These are phyloP conservation scores for Papiliotrema nemorosa DNA, from an alignment of 1,284 basidiomycete genomes.

Conservation along the genomic window DNA sequence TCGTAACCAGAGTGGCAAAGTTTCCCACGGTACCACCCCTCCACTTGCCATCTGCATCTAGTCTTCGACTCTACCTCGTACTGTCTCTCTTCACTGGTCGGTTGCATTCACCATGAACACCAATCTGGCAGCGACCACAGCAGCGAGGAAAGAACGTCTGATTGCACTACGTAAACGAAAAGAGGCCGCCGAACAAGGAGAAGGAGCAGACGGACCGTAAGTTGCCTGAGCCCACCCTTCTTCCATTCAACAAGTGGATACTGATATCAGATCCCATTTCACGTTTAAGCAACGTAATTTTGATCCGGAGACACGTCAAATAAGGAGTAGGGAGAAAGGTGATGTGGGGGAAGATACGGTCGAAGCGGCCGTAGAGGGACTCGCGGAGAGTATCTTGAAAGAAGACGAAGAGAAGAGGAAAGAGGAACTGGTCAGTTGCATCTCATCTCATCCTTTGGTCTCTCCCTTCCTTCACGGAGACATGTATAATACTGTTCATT, in stretches of 20 bases:
- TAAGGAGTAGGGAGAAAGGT: conserved; percentile 61
- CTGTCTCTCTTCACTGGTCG: no score
- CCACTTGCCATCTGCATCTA: no score
- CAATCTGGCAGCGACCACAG: conserved; percentile 77
- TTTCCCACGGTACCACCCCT: conserved; percentile 28
- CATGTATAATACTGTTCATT: not conserved
- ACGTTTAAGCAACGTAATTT: conserved; percentile 73
- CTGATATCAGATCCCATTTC: conserved; percentile 53
- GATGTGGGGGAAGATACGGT: conserved; percentile 70
- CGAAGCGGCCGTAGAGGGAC: conserved; percentile 75
- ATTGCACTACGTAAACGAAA: conserved; percentile 75
- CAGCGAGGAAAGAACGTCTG: conserved; percentile 80
- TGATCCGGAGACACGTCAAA: conserved; percentile 73
- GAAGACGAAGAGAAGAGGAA: conserved; percentile 79
- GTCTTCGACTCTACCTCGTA: no score
- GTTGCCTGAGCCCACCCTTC: conserved; percentile 5
- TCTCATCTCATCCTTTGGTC: not conserved
- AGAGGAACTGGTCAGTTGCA: conserved; percentile 75
- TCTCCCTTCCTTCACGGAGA: not conserved
- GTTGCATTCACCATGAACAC: no score
- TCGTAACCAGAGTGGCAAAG: conserved; percentile 7
- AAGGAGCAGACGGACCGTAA: conserved; percentile 26
- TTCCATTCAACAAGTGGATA: conserved; percentile 5
- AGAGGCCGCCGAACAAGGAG: conserved; percentile 55
- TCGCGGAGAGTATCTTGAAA: conserved; percentile 76